These are phyloP conservation scores for Fusarium tanahbumbuense DNA, from an alignment of 2,329 filamentous ascomycete species.

Conservation along the genomic window DNA sequence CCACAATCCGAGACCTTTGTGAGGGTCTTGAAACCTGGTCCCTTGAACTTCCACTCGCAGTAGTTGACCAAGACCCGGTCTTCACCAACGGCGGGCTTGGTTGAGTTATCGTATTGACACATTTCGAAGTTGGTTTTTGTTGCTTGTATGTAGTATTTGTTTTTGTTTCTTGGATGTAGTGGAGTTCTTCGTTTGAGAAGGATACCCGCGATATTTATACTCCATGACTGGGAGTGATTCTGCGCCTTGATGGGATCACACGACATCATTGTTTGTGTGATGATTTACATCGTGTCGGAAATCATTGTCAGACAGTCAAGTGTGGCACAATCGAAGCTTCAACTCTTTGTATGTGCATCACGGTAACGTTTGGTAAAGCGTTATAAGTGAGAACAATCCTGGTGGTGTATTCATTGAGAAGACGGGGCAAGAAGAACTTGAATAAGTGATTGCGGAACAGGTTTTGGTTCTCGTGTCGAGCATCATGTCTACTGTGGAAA, in stretches of 20 bases:
- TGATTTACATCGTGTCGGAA: background rate
- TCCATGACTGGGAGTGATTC: fast-evolving
- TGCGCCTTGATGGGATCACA: fast-evolving
- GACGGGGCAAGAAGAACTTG: too few relatives aligned
- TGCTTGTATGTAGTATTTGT: background rate
- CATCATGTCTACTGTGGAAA: too few relatives aligned
- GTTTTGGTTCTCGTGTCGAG: too few relatives aligned
- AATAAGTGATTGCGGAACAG: too few relatives aligned
- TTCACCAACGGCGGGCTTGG: background rate
- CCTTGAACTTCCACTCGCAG: background rate
- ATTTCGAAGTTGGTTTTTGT: background rate
- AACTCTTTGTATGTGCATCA: fast-evolving
- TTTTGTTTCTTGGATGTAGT: too few relatives aligned
- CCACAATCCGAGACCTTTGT: background rate
- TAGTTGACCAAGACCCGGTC: background rate
- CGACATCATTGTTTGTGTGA: background rate
- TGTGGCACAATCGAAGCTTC: fast-evolving
- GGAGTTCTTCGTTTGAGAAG: background rate
- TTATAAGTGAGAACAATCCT: too few relatives aligned
- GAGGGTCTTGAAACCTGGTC: background rate
- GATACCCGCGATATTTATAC: background rate
- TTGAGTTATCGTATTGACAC: background rate
- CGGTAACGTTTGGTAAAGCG: too few relatives aligned
- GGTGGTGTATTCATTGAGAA: too few relatives aligned
- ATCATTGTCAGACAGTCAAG: background rate